Evolutionary conservation across 2,329 filamentous ascomycete genomes (phyloP).

Genomic region (Dothistroma septosporum): DNA sequence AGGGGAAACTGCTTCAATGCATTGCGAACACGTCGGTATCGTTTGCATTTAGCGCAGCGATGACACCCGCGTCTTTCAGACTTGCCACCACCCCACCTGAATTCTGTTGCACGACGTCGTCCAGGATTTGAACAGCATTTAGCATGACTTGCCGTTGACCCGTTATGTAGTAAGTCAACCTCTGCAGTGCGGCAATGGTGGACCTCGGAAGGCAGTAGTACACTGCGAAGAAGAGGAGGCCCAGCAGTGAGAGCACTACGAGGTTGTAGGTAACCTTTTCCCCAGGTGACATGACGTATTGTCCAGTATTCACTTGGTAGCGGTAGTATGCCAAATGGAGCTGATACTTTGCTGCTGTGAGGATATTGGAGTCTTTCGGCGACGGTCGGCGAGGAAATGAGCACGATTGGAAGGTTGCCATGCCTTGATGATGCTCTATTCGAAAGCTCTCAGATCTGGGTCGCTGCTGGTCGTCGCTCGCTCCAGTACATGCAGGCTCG

Average conservation of each 20-base stretch:
- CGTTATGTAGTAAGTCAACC: conserved; percentile 23
- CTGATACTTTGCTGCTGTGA: conserved; percentile 22
- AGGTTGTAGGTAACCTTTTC: conserved; percentile 31
- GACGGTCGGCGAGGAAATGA: conserved; percentile 20
- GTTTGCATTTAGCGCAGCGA: conserved; percentile 12
- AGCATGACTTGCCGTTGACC: conserved; percentile 10
- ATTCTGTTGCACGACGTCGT: conserved; percentile 11
- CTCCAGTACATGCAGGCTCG: not conserved
- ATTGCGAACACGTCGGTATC: not conserved
- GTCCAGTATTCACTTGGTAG: conserved; percentile 28
- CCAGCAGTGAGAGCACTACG: conserved; percentile 19
- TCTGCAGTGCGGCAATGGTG: conserved; percentile 11
- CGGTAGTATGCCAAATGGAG: conserved; percentile 27
- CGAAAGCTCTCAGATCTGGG: not conserved
- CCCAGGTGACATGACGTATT: conserved; percentile 29
- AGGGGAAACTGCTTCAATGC: not conserved
- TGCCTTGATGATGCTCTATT: conserved; percentile 7
- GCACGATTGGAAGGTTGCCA: conserved; percentile 28
- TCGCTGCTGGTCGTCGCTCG: not conserved
- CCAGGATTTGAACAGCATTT: conserved; percentile 5
- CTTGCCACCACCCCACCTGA: conserved; percentile 14
- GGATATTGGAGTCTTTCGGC: conserved; percentile 18
- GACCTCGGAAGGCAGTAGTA: conserved; percentile 24
- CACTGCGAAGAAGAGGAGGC: conserved; percentile 18
- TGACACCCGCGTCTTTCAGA: conserved; percentile 7